These are phyloP conservation scores for Pseudonectria foliicola DNA, from an alignment of 2,329 filamentous ascomycete genomes.

Conservation along the genomic window DNA sequence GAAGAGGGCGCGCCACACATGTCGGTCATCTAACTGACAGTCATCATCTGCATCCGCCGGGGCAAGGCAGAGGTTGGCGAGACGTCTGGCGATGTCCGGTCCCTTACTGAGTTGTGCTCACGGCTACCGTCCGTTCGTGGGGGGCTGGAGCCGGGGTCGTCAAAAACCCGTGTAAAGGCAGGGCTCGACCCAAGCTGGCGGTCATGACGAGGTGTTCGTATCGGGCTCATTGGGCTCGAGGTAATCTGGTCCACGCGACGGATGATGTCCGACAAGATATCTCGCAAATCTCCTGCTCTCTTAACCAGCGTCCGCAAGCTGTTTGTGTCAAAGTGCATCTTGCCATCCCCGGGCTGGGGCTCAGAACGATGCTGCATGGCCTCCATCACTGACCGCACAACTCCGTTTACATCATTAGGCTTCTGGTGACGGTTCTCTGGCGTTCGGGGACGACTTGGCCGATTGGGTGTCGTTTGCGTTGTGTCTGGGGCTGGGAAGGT, in stretches of 20 bases:
- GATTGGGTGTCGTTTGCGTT: conserved; percentile 22
- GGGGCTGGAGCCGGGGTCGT: conserved; percentile 52
- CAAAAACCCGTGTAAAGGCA: conserved; percentile 61
- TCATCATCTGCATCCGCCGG: conserved; percentile 58
- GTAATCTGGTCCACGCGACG: conserved; percentile 52
- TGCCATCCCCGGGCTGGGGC: conserved; percentile 35
- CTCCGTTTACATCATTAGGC: conserved; percentile 36
- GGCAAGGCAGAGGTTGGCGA: conserved; percentile 44
- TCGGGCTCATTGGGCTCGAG: conserved; percentile 50
- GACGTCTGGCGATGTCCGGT: conserved; percentile 42
- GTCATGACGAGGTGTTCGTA: conserved; percentile 40
- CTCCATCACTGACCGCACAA: conserved; percentile 56
- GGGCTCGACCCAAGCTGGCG: conserved; percentile 50
- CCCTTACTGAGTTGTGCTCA: conserved; percentile 46
- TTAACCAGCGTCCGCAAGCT: conserved; percentile 61
- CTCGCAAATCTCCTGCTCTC: conserved; percentile 52
- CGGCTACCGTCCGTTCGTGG: conserved; percentile 45
- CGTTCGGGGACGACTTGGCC: conserved; percentile 35
- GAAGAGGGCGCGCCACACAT: conserved; percentile 11
- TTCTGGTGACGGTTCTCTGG: conserved; percentile 29
- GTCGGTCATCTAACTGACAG: conserved; percentile 40
- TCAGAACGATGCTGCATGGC: conserved; percentile 52
- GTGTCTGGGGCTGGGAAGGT: conserved; percentile 39
- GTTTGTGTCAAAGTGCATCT: conserved; percentile 60
- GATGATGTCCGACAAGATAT: conserved; percentile 52